Evolutionary conservation across 805 yeast genomes (phyloP).

Genomic region (Myxozyma neotropica): DNA sequence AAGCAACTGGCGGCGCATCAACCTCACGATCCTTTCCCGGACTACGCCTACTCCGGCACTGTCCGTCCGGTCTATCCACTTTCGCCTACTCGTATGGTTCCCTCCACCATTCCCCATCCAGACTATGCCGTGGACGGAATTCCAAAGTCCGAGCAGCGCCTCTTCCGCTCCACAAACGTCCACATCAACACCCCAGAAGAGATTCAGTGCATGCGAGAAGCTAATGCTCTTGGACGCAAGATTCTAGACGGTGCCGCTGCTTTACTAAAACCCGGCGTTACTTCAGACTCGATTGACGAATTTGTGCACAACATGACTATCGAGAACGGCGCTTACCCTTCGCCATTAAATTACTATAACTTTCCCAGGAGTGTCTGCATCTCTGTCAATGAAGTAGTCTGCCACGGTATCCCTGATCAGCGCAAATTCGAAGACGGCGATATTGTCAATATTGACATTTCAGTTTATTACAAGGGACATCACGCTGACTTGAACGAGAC

Average conservation of each 20-base stretch:
- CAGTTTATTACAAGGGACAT: slow-evolving; percentile 81
- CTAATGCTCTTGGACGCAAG: slow-evolving; percentile 78
- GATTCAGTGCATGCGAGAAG: slow-evolving; percentile 71
- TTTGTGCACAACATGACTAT: slow-evolving; percentile 86
- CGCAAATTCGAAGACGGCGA: slow-evolving; percentile 89
- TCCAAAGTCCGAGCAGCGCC: slow-evolving; percentile 75
- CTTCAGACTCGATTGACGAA: slow-evolving; percentile 88
- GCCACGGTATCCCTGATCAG: slow-evolving; percentile 97
- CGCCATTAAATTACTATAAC: slow-evolving; percentile 91
- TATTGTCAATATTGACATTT: slow-evolving; percentile 86
- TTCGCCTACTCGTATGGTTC: slow-evolving; percentile 68
- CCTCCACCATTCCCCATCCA: slow-evolving; percentile 70
- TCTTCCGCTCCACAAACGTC: slow-evolving; percentile 69
- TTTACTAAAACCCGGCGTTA: slow-evolving; percentile 79
- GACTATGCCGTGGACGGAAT: slow-evolving; percentile 83
- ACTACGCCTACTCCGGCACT: slow-evolving; percentile 70
- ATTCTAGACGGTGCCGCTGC: slow-evolving; percentile 88
- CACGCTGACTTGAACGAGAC: slow-evolving; percentile 97
- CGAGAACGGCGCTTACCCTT: slow-evolving; percentile 88
- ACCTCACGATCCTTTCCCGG: slow-evolving; percentile 82
- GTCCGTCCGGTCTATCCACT: slow-evolving; percentile 82
- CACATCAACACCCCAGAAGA: slow-evolving; percentile 66
- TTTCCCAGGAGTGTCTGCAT: slow-evolving; percentile 93
- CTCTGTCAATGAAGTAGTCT: slow-evolving; percentile 90
- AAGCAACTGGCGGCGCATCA: slow-evolving; percentile 18